Evolutionary conservation across 306 rosid genomes (phyloP), one percentile per base, ranked within the genome.

Genomic region (Citrullus amarus): DNA sequence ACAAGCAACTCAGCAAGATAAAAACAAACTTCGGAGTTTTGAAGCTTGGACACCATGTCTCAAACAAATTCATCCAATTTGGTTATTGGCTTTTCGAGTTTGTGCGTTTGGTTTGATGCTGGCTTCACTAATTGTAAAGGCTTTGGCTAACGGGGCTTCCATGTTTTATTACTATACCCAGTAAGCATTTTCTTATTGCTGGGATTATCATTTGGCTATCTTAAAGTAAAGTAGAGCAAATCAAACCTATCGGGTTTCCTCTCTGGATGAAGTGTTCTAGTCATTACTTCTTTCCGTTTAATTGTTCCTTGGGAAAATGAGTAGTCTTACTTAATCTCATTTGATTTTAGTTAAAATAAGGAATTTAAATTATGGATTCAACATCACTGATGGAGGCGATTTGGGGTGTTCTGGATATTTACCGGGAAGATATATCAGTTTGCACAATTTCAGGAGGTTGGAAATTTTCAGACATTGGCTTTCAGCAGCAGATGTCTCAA

Each of bases 31-130:
- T 69, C 30, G 84, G 87, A 25, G 60, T 44, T 84, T 81, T 82
- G 89, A 91, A 84, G 85, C 86, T 53, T 90, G 97, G 96, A 91
- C 85, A 79, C 96, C 96, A 54, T 91, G 96, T 84, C 81, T 93
- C 78, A 82, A 84, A 61, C 83, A 67, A 36, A 86, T 93, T 80
- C 93, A 91, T 66, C 96, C 98, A 9, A 18, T 82, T 65, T 88
- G 90, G 88, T 74, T 93, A 83, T 84, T 93, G 86, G 85, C 34
- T 83, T 90, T 28, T 73, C 77, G 77, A 73, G 39, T 51, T 8
- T 54, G 13, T 51, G 77, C 97, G 8, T 90, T 87, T 79, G 67
- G 63, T 82, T 53, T 78, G 68, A 90, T 90, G 63, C 82, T 91
- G 86, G 86, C 80, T 50, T 48, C 90, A 0, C 76, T 88, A 20